phyloP scores from a whole-genome alignment of 2,329 filamentous ascomycete genomes.

The Neoarthrinium moseri region DNA sequence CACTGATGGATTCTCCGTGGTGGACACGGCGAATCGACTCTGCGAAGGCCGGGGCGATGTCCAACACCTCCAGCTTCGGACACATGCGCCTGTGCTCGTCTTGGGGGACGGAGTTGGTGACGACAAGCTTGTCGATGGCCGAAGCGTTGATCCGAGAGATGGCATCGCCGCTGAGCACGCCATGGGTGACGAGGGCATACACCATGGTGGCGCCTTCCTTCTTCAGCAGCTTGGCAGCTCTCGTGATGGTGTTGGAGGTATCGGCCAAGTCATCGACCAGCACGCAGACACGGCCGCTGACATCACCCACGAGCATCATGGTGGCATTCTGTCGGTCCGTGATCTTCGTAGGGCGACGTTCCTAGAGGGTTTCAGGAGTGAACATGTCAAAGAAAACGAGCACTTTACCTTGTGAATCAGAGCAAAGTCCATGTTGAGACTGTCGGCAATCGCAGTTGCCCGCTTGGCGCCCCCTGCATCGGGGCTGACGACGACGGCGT shows the following conservation, averaged over 20 bases:
- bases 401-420: conserved; percentile 88
- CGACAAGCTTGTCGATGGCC: conserved; percentile 86
- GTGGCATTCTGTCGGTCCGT: conserved; percentile 86
- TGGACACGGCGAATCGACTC: conserved; percentile 96
- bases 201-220: conserved; percentile 88
- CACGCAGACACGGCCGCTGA: conserved; percentile 78
- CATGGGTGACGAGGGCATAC: conserved; percentile 91
- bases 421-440: conserved; percentile 90
- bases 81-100: conserved; percentile 74
- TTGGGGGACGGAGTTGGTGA: conserved; percentile 95
- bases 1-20: conserved; percentile 96
- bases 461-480: conserved; percentile 96
- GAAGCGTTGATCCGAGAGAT: conserved; percentile 93
- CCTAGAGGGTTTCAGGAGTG: conserved; percentile 50
- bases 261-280: conserved; percentile 93
- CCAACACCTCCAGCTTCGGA: conserved; percentile 87
- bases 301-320: conserved; percentile 93
- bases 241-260: conserved; percentile 94
- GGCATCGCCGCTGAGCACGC: conserved; percentile 91
- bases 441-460: conserved; percentile 91
- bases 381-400: conserved; percentile 22
- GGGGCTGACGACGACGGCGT: conserved; percentile 90
- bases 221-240: conserved; percentile 92
- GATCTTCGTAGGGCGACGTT: conserved; percentile 85
- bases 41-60: conserved; percentile 87